A percentile compares a stretch with the other conserved stretches of the same genome.
Evolutionary conservation across 108 stramenopile species (phyloP).

Genomic region (Fragilaria radians): DNA sequence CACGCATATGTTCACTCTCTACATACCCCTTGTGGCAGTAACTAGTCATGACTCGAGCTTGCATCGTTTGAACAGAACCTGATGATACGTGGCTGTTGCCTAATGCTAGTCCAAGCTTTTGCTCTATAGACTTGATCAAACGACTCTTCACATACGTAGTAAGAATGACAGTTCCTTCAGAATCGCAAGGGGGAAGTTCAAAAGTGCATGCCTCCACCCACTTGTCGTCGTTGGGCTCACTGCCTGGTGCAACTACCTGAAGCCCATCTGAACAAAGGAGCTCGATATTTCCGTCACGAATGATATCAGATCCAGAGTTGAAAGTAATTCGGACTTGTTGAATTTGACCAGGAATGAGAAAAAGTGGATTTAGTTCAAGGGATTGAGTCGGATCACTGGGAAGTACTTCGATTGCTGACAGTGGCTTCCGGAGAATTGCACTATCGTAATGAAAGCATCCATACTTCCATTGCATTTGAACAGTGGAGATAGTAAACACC

Average conservation of each 20-base stretch:
- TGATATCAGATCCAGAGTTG: constrained; percentile 54
- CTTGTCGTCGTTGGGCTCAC: constrained; percentile 29
- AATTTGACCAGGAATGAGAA: constrained; percentile 67
- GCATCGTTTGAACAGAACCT: constrained; percentile 32
- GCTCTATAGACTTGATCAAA: constrained; percentile 17
- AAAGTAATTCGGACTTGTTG: constrained; percentile 60
- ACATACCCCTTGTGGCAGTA: constrained; percentile 38
- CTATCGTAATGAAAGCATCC: constrained; percentile 66
- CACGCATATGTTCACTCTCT: constrained; percentile 23
- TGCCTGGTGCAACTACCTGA: constrained; percentile 46
- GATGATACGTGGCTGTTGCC: not conserved
- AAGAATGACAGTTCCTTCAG: constrained; percentile 37
- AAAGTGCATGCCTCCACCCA: constrained; percentile 49
- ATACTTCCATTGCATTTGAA: constrained; percentile 69
- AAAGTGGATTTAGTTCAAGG: constrained; percentile 50
- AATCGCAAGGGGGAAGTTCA: constrained; percentile 31
- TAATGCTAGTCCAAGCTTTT: not conserved
- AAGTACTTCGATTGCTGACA: constrained; percentile 62
- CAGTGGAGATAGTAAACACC: constrained; percentile 52
- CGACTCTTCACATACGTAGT: constrained; percentile 53
- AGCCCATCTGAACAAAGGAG: constrained; percentile 54
- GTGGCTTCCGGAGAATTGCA: constrained; percentile 38
- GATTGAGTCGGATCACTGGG: constrained; percentile 73
- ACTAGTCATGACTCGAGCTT: constrained; percentile 41
- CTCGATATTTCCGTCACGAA: constrained; percentile 41